These are phyloP conservation scores for Geranium incanum DNA, from an alignment of 441 rosid genomes.

Conservation along the genomic window DNA sequence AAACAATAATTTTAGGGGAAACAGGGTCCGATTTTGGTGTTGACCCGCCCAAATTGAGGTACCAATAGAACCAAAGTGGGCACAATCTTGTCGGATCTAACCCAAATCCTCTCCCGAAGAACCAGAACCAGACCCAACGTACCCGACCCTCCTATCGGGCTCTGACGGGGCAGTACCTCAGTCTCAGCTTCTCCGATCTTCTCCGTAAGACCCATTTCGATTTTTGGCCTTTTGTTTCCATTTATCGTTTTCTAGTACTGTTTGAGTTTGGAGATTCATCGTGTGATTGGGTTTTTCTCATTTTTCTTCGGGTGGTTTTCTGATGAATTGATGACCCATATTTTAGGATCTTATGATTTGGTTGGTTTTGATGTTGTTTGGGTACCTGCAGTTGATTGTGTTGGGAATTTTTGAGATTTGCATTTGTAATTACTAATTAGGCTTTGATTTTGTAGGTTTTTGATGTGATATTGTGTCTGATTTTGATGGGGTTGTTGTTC, in stretches of 20 bases:
- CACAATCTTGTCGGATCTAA: conserved; percentile 17
- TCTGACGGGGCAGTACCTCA: conserved; percentile 11
- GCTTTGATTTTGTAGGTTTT: conserved; percentile 1
- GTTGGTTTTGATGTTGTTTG: neutral
- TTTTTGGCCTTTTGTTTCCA: neutral
- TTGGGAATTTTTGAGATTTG: neutral
- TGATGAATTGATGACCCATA: neutral
- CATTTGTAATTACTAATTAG: neutral
- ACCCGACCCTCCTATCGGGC: conserved; percentile 50
- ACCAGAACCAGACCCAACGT: conserved; percentile 21
- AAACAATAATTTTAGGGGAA: neutral
- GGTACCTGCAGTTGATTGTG: neutral
- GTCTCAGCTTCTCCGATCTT: conserved; percentile 10
- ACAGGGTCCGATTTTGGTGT: neutral
- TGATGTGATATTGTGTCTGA: conserved; percentile 4
- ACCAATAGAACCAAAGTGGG: neutral
- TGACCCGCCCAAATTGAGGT: conserved; percentile 18
- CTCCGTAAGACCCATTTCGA: conserved; percentile 27
- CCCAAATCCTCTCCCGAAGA: conserved; percentile 17
- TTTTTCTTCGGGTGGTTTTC: conserved; percentile 1
- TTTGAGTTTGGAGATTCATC: neutral
- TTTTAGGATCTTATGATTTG: neutral
- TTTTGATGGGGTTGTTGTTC: conserved; percentile 1
- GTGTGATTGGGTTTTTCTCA: neutral
- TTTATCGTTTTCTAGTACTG: neutral